phyloP scores from a whole-genome alignment of 495 filamentous ascomycete genomes.

The Aspergillus taichungensis region DNA sequence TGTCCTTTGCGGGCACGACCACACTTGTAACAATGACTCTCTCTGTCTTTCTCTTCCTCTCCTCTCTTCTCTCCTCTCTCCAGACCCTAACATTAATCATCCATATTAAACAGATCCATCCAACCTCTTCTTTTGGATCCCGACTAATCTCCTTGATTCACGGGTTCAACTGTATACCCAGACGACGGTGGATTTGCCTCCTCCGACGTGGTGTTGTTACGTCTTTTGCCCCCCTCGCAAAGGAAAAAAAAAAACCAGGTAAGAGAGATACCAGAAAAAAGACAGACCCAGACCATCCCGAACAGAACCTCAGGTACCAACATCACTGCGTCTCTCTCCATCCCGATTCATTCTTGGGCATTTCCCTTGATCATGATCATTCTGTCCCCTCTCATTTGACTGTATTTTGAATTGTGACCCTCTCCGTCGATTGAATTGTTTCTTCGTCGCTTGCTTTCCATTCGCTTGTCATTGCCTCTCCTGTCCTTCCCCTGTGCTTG shows the following conservation, averaged over 20 bases:
- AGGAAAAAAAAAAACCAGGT: too few species aligned
- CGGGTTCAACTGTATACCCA: too few species aligned
- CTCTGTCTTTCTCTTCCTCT: conserved; percentile 1
- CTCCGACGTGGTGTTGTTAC: too few species aligned
- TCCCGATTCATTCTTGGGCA: not conserved
- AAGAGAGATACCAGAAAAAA: too few species aligned
- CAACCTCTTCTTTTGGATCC: too few species aligned
- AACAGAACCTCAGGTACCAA: too few species aligned
- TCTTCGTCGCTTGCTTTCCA: not conserved
- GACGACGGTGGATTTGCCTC: too few species aligned
- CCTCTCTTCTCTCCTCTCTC: conserved; percentile 5
- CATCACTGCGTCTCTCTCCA: too few species aligned
- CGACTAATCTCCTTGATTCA: too few species aligned
- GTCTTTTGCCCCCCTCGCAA: too few species aligned
- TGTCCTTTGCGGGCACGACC: not conserved
- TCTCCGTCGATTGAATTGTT: not conserved
- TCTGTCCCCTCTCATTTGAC: not conserved
- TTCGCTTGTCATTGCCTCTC: not conserved
- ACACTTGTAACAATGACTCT: not conserved
- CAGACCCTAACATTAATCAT: not conserved
- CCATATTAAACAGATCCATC: too few species aligned
- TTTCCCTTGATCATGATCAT: conserved; percentile 3
- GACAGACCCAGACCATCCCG: too few species aligned
- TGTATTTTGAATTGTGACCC: not conserved
- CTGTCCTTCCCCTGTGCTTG: not conserved